Evolutionary conservation across 345 rosid genomes (phyloP).

Genomic region (Kandelia obovata): DNA sequence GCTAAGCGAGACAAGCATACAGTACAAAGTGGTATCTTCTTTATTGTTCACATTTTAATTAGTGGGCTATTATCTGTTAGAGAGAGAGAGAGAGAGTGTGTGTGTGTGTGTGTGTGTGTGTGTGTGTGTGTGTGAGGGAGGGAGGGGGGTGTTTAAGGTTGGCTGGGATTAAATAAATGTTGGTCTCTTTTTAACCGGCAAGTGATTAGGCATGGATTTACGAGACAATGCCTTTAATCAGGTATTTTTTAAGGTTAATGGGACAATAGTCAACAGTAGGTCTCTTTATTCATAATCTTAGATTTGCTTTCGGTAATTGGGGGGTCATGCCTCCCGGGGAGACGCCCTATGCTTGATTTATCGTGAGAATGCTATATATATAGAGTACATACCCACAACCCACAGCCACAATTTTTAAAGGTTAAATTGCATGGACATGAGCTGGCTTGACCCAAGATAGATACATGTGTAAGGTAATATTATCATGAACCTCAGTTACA

Average conservation of each 20-base stretch:
- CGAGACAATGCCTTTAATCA: constrained; percentile 30
- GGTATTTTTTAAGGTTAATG: not conserved
- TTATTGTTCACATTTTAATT: not conserved
- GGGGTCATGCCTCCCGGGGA: constrained; percentile 7
- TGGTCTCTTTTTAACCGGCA: constrained; percentile 46
- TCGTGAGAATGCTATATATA: constrained; percentile 17
- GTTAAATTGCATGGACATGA: too few species aligned
- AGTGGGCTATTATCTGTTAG: too few species aligned
- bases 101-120: too few species aligned
- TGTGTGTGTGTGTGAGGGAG: too few species aligned
- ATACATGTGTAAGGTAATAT: too few species aligned
- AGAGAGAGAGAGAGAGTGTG: too few species aligned
- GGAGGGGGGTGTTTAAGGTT: too few species aligned
- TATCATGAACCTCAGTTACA: too few species aligned
- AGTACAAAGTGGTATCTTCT: not conserved
- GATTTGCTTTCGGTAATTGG: constrained; percentile 3
- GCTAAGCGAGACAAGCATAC: not conserved
- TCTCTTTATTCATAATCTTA: not conserved
- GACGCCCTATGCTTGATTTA: constrained; percentile 22
- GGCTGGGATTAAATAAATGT: not conserved
- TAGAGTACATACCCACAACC: constrained; percentile 15
- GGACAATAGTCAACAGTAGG: not conserved
- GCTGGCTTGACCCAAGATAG: too few species aligned
- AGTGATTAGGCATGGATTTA: constrained; percentile 30
- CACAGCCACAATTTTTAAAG: not conserved